These are phyloP conservation scores for Metarhizium brunneum DNA, from an alignment of 2,329 filamentous ascomycete genomes.

Conservation along the genomic window DNA sequence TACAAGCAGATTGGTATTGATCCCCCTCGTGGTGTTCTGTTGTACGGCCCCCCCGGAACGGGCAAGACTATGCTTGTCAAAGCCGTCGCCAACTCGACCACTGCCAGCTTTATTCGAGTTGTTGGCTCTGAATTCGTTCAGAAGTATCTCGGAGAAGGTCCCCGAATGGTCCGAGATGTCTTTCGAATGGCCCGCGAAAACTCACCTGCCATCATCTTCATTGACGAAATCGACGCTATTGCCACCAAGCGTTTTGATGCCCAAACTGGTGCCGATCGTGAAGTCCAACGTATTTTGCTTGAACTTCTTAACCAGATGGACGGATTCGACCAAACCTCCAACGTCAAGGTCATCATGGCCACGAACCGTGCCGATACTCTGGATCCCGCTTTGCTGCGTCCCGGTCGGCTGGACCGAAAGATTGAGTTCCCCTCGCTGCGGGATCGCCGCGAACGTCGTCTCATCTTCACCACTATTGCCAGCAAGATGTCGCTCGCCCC, in stretches of 20 bases:
- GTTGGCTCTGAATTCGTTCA: constrained; percentile 98
- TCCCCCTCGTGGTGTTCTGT: constrained; percentile 86
- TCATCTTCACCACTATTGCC: constrained; percentile 97
- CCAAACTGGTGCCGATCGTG: constrained; percentile 93
- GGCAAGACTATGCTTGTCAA: constrained; percentile 98
- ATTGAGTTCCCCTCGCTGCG: constrained; percentile 96
- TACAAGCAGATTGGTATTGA: constrained; percentile 99
- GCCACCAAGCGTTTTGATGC: constrained; percentile 99
- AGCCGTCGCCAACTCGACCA: constrained; percentile 96
- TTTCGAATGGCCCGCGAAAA: constrained; percentile 99
- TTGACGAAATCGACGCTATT: constrained; percentile 98
- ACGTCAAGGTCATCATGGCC: constrained; percentile 99
- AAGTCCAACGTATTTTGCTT: constrained; percentile 96
- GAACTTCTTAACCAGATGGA: constrained; percentile 99
- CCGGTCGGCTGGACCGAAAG: constrained; percentile 92
- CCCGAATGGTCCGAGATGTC: constrained; percentile 97
- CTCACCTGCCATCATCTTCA: constrained; percentile 97
- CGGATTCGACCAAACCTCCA: constrained; percentile 96
- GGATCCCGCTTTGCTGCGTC: constrained; percentile 87
- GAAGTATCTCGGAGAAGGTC: constrained; percentile 95
- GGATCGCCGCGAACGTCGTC: constrained; percentile 84
- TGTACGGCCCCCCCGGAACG: constrained; percentile 92
- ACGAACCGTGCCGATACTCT: constrained; percentile 97
- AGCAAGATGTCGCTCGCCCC: constrained; percentile 94
- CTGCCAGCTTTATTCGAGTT: constrained; percentile 95